Conservation (phyloP, 768 basidiomycete species). For the Antrodiella citrinella region DNA sequence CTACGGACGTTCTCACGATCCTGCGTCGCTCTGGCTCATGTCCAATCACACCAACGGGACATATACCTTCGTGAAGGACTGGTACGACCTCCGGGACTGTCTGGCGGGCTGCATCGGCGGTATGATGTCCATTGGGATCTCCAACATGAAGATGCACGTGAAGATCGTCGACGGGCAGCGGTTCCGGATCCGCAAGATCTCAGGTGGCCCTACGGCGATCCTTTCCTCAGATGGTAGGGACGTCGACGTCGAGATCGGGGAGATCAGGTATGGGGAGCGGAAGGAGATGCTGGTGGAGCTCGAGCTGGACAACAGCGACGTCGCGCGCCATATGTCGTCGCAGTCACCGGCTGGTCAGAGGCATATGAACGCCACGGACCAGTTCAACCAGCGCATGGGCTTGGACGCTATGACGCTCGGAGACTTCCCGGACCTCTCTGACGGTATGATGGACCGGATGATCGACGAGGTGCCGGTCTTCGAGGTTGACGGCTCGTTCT, state of each 20-base stretch:
- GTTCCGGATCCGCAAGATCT: slow-evolving; percentile 92
- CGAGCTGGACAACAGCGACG: slow-evolving; percentile 78
- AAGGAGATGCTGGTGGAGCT: slow-evolving; percentile 97
- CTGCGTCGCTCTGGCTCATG: slow-evolving; percentile 96
- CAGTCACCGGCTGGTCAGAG: slow-evolving; percentile 19
- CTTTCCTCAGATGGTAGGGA: slow-evolving; percentile 88
- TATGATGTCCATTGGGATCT: slow-evolving; percentile 90
- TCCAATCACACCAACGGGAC: slow-evolving; percentile 97
- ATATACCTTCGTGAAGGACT: slow-evolving; percentile 97
- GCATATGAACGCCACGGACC: slow-evolving; percentile 75
- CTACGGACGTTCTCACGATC: slow-evolving; percentile 95
- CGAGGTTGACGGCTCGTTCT: slow-evolving; percentile 93
- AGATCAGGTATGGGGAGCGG: slow-evolving; percentile 91
- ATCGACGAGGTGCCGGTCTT: slow-evolving; percentile 96
- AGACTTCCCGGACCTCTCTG: slow-evolving; percentile 65
- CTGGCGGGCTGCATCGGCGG: slow-evolving; percentile 94
- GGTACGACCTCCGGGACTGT: slow-evolving; percentile 91
- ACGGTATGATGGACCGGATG: slow-evolving; percentile 94
- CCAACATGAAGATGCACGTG: slow-evolving; percentile 93
- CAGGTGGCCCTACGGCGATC: slow-evolving; percentile 81
- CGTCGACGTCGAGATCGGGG: slow-evolving; percentile 91
- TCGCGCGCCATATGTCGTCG: slow-evolving; percentile 13
- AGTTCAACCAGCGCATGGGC: slow-evolving; percentile 81
- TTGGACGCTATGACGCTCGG: slow-evolving; percentile 68
- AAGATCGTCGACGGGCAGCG: slow-evolving; percentile 84